These are phyloP conservation scores for Datisca glomerata DNA, from an alignment of 306 rosid species.

Conservation along the genomic window DNA sequence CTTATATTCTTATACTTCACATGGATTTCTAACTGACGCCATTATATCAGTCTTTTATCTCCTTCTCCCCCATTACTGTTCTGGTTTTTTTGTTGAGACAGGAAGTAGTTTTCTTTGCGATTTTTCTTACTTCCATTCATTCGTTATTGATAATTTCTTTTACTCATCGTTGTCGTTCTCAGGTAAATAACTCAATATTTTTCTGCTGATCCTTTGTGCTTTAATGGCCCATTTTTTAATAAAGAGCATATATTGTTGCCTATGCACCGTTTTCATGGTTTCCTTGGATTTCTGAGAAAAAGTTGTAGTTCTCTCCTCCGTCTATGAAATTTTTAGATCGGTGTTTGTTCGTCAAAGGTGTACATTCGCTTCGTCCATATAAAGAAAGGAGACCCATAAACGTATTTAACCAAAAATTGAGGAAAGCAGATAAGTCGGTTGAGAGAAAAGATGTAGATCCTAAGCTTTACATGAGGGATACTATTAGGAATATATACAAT, in stretches of 20 bases:
- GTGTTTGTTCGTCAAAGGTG: neutral
- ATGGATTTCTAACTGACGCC: too few relatives aligned
- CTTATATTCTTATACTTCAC: too few relatives aligned
- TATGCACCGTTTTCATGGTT: neutral
- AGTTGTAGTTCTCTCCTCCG: neutral
- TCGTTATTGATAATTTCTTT: too few relatives aligned
- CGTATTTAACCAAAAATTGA: neutral
- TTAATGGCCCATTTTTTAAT: too few relatives aligned
- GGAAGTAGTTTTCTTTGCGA: too few relatives aligned
- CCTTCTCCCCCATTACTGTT: too few relatives aligned
- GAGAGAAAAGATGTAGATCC: conserved; percentile 6
- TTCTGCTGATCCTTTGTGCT: too few relatives aligned
- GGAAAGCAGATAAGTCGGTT: neutral
- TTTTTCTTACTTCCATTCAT: too few relatives aligned
- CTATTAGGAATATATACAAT: conserved; percentile 8
- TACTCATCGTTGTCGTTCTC: too few relatives aligned
- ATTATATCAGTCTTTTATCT: too few relatives aligned
- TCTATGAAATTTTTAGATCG: neutral
- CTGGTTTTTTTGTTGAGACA: too few relatives aligned
- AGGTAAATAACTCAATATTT: too few relatives aligned
- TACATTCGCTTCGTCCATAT: neutral
- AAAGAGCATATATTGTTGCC: neutral
- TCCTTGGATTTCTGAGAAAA: neutral
- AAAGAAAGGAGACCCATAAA: neutral
- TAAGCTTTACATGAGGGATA: conserved; percentile 38